Conservation (phyloP, 805 yeast genomes). For the Yamadazyma tumulicola region DNA sequence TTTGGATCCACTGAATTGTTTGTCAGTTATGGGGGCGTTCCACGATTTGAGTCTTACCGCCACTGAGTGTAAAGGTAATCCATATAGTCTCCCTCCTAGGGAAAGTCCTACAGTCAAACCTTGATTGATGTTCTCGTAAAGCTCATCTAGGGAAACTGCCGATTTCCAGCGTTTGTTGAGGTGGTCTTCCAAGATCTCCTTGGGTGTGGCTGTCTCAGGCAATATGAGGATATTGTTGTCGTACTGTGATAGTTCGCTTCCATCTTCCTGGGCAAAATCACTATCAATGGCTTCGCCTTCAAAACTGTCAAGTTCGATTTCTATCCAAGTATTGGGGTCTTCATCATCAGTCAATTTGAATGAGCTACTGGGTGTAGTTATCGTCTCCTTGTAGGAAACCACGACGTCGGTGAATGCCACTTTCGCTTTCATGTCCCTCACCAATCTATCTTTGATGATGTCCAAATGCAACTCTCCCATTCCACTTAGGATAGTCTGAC, state of each 20-base stretch:
- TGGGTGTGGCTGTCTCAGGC: constrained; percentile 27
- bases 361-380: constrained; percentile 18
- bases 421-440: constrained; percentile 79
- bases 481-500: constrained; percentile 86
- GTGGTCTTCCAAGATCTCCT: constrained; percentile 18
- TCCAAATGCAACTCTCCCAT: constrained; percentile 98
- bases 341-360: constrained; percentile 17
- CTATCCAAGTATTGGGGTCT: constrained; percentile 19
- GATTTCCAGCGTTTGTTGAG: constrained; percentile 49
- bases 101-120: constrained; percentile 62
- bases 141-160: constrained; percentile 41
- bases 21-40: constrained; percentile 52
- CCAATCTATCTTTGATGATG: constrained; percentile 73
- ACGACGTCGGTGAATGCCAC: constrained; percentile 78
- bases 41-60: constrained; percentile 52
- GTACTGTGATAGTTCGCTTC: constrained; percentile 34
- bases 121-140: constrained; percentile 53
- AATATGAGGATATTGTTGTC: constrained; percentile 49
- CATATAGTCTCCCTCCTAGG: constrained; percentile 61
- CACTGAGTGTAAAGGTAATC: constrained; percentile 57
- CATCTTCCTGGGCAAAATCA: constrained; percentile 35
- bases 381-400: constrained; percentile 85
- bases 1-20: constrained; percentile 31
- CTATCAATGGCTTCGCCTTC: constrained; percentile 35
- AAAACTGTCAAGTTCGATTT: constrained; percentile 30